Percentiles rank a stretch among this genome's conserved stretches.
These are phyloP conservation scores for Cladophialophora immunda DNA, from an alignment of 2,329 filamentous ascomycete species.

Conservation along the genomic window DNA sequence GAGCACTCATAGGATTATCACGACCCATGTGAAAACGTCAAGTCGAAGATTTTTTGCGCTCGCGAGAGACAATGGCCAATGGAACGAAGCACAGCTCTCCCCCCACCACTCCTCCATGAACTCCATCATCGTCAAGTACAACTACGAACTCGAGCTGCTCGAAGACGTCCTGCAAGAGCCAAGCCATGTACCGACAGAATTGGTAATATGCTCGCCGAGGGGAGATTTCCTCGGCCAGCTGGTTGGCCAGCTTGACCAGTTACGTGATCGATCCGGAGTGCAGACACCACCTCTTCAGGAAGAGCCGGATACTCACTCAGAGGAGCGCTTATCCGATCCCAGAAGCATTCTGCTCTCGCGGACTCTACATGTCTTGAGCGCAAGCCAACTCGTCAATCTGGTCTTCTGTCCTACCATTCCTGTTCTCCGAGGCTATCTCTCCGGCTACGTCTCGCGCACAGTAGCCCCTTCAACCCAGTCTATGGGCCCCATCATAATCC, in stretches of 20 bases:
- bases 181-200: conserved; percentile 66
- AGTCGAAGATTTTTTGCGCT: not conserved
- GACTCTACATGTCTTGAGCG: conserved; percentile 73
- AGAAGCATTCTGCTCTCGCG: conserved; percentile 63
- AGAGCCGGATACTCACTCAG: conserved; percentile 9
- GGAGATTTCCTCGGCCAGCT: conserved; percentile 71
- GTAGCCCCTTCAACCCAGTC: conserved; percentile 46
- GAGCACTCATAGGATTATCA: not conserved
- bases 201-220: conserved; percentile 75
- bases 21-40: no score
- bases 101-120: conserved; percentile 19
- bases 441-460: conserved; percentile 57
- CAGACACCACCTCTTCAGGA: conserved; percentile 28
- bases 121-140: conserved; percentile 45
- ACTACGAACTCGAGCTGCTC: conserved; percentile 65
- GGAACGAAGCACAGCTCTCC: not conserved
- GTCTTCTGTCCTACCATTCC: conserved; percentile 79
- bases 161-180: conserved; percentile 65
- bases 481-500: conserved; percentile 48
- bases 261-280: conserved; percentile 31
- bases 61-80: conserved; percentile 5
- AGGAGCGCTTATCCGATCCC: conserved; percentile 9
- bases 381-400: conserved; percentile 73
- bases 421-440: conserved; percentile 78
- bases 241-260: conserved; percentile 54